phyloP scores from a whole-genome alignment of 805 yeast species.

The Monosporozyma solicola region DNA sequence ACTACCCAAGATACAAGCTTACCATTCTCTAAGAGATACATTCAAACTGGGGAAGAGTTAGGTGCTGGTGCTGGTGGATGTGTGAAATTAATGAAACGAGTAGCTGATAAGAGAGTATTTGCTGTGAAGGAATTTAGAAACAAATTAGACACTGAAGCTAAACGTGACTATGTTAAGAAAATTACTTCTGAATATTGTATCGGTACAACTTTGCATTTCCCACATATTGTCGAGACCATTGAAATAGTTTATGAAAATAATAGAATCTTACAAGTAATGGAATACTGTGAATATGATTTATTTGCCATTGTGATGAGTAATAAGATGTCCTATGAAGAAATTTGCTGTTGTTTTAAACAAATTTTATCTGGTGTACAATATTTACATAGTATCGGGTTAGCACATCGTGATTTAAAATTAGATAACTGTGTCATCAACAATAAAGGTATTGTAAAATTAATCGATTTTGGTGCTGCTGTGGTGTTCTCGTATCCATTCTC shows the following conservation, averaged over 20 bases:
- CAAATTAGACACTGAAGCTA: constrained; percentile 61
- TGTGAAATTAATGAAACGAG: constrained; percentile 64
- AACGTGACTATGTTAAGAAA: constrained; percentile 82
- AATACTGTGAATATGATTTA: constrained; percentile 84
- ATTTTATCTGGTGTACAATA: constrained; percentile 72
- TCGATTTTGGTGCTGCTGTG: constrained; percentile 90
- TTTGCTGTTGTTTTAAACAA: constrained; percentile 84
- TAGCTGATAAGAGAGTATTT: constrained; percentile 60
- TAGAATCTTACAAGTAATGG: constrained; percentile 85
- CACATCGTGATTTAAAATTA: constrained; percentile 84
- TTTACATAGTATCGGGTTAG: constrained; percentile 74
- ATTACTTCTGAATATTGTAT: constrained; percentile 92
- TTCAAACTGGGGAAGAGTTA: constrained; percentile 72
- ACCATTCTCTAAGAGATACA: constrained; percentile 67
- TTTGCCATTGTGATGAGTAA: constrained; percentile 93
- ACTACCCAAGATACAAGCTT: constrained; percentile 32
- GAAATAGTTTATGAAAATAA: constrained; percentile 87
- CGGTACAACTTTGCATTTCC: constrained; percentile 82
- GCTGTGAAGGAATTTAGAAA: constrained; percentile 91
- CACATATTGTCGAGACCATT: constrained; percentile 82
- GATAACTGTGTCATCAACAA: constrained; percentile 85
- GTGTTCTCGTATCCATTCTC: constrained; percentile 84
- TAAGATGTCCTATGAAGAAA: constrained; percentile 70
- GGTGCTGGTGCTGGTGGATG: constrained; percentile 97
- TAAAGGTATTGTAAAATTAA: constrained; percentile 79